phyloP scores from a whole-genome alignment of 2,329 filamentous ascomycete species.

The Cryphonectria japonica region DNA sequence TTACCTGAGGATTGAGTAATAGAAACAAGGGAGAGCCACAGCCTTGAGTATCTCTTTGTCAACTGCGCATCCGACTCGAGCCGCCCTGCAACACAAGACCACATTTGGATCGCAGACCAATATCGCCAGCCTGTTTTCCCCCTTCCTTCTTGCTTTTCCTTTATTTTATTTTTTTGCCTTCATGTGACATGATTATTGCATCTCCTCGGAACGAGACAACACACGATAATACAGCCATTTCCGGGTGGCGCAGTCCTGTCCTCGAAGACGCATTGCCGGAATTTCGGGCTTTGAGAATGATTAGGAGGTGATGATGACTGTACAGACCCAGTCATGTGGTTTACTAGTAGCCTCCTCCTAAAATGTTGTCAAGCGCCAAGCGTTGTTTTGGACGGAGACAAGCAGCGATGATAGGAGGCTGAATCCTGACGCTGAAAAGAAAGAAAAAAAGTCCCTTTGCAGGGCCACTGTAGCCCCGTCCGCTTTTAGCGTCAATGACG shows the following conservation, averaged over 20 bases:
- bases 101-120: background rate
- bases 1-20: constrained; percentile 31
- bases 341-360: background rate
- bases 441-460: background rate
- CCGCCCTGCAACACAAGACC: constrained; percentile 13
- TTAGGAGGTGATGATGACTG: background rate
- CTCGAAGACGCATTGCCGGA: too few relatives aligned
- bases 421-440: background rate
- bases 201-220: constrained; percentile 1
- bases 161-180: background rate
- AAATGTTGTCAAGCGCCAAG: background rate
- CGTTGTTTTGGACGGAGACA: background rate
- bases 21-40: constrained; percentile 24
- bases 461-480: constrained; percentile 12
- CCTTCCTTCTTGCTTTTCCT: background rate
- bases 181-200: constrained; percentile 20
- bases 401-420: background rate
- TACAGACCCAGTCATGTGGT: background rate
- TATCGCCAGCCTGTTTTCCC: background rate
- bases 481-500: background rate
- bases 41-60: constrained; percentile 30
- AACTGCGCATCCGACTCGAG: constrained; percentile 9
- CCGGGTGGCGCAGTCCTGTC: too few relatives aligned
- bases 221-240: background rate
- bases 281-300: too few relatives aligned